These are phyloP conservation scores for Candida schatavii DNA, from an alignment of 805 yeast genomes.

Conservation along the genomic window DNA sequence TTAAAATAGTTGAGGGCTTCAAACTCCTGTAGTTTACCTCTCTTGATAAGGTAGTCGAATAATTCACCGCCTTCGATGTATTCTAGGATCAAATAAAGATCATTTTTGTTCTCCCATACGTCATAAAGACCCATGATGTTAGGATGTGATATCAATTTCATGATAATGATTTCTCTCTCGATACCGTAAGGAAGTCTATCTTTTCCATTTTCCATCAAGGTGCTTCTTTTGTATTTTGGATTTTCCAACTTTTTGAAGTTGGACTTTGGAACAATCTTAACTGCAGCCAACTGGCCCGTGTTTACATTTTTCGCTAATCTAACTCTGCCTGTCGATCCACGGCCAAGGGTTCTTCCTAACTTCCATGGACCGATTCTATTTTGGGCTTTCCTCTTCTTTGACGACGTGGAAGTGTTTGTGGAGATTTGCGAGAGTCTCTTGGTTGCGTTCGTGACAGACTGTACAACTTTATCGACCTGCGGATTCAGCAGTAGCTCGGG, in stretches of 20 bases:
- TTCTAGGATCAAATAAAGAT: constrained; percentile 82
- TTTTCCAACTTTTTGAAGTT: constrained; percentile 51
- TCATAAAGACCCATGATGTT: constrained; percentile 77
- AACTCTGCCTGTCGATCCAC: constrained; percentile 97
- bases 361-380: constrained; percentile 94
- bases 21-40: constrained; percentile 81
- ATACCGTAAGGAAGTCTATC: constrained; percentile 74
- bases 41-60: constrained; percentile 84
- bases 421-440: constrained; percentile 50
- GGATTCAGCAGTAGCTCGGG: constrained; percentile 4
- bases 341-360: constrained; percentile 87
- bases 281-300: constrained; percentile 91
- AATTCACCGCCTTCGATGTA: constrained; percentile 97
- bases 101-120: constrained; percentile 85
- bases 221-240: constrained; percentile 39
- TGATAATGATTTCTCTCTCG: constrained; percentile 80
- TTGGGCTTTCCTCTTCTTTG: constrained; percentile 43
- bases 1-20: constrained; percentile 90
- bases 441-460: constrained; percentile 45
- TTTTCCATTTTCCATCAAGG: constrained; percentile 40
- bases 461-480: constrained; percentile 39
- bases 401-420: constrained; percentile 39
- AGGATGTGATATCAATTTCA: constrained; percentile 77
- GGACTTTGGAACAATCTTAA: constrained; percentile 90
- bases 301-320: constrained; percentile 82